Conservation (phyloP, 2,329 filamentous ascomycete species). For the Aspergillus eucalypticola region DNA sequence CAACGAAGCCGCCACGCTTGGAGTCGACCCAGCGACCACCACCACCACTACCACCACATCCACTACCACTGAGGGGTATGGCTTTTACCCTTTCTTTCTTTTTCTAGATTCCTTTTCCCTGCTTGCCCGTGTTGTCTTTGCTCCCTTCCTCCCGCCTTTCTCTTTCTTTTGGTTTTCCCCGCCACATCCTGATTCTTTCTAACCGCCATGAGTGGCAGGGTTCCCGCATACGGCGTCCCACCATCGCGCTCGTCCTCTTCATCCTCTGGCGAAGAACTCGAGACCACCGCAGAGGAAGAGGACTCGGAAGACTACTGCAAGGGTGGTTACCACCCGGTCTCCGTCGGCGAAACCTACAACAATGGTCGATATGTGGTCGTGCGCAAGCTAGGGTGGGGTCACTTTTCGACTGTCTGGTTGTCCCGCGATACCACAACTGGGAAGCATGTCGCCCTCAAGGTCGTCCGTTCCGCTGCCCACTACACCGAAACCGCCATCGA, state of each 20-base stretch:
- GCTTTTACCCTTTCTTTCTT: constrained; percentile 14
- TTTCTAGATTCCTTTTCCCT: constrained; percentile 6
- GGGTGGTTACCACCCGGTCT: constrained; percentile 94
- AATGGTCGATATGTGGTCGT: constrained; percentile 95
- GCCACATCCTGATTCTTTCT: constrained; percentile 12
- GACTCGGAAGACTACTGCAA: constrained; percentile 99
- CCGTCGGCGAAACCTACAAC: constrained; percentile 94
- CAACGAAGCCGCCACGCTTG: constrained; percentile 54
- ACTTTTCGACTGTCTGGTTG: constrained; percentile 95
- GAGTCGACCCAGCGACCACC: constrained; percentile 44
- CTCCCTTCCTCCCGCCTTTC: background rate
- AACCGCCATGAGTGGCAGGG: constrained; percentile 21
- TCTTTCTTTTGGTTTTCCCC: constrained; percentile 11
- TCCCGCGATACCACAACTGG: constrained; percentile 80
- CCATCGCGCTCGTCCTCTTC: constrained; percentile 74
- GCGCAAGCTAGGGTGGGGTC: constrained; percentile 95
- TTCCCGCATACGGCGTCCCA: constrained; percentile 51
- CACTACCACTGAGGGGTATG: constrained; percentile 49
- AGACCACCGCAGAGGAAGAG: constrained; percentile 96
- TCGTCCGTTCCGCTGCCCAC: constrained; percentile 94
- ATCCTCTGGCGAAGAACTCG: constrained; percentile 78
- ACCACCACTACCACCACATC: constrained; percentile 40
- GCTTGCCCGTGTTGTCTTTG: background rate
- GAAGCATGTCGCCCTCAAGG: constrained; percentile 96
- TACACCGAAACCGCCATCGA: constrained; percentile 99